Conservation (phyloP, 768 basidiomycete genomes). For the Xerocomus brunneocitrinus region DNA sequence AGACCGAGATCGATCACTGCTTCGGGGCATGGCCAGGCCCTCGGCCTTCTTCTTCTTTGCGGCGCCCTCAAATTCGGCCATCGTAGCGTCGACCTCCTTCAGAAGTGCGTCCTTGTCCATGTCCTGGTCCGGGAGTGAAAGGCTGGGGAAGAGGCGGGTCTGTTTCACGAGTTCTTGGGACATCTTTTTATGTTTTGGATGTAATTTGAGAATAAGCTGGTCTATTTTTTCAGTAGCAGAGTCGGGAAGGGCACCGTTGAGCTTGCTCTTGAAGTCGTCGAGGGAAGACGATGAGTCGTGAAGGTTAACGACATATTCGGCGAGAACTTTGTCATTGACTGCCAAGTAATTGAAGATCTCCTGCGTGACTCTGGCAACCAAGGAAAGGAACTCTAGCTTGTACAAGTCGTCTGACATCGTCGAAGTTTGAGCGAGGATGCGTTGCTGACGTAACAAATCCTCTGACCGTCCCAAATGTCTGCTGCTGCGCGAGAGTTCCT, state of each 20-base stretch:
- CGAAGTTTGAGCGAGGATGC: constrained; percentile 3
- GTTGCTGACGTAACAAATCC: constrained; percentile 20
- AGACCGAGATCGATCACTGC: constrained; percentile 44
- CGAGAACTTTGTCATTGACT: constrained; percentile 85
- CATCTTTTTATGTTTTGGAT: constrained; percentile 90
- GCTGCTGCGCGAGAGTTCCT: constrained; percentile 23
- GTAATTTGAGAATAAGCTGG: constrained; percentile 89
- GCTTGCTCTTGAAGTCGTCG: constrained; percentile 73
- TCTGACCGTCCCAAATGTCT: background rate
- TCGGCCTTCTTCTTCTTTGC: constrained; percentile 55
- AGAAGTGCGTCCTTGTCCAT: constrained; percentile 75
- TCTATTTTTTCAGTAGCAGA: constrained; percentile 91
- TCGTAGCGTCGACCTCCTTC: constrained; percentile 86
- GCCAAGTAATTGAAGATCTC: constrained; percentile 87
- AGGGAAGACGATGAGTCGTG: constrained; percentile 82
- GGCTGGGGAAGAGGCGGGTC: constrained; percentile 85
- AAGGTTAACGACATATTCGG: constrained; percentile 90
- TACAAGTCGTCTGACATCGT: constrained; percentile 78
- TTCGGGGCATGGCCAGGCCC: constrained; percentile 56
- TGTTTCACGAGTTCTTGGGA: constrained; percentile 46
- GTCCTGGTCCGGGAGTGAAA: constrained; percentile 73
- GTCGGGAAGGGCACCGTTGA: constrained; percentile 79
- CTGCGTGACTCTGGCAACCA: constrained; percentile 88
- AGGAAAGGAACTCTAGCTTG: constrained; percentile 88
- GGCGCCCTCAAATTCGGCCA: constrained; percentile 65